A percentile compares a stretch with the other conserved stretches of the same genome.
phyloP scores from a whole-genome alignment of 83 land plant genomes.

The Picea mariana region DNA sequence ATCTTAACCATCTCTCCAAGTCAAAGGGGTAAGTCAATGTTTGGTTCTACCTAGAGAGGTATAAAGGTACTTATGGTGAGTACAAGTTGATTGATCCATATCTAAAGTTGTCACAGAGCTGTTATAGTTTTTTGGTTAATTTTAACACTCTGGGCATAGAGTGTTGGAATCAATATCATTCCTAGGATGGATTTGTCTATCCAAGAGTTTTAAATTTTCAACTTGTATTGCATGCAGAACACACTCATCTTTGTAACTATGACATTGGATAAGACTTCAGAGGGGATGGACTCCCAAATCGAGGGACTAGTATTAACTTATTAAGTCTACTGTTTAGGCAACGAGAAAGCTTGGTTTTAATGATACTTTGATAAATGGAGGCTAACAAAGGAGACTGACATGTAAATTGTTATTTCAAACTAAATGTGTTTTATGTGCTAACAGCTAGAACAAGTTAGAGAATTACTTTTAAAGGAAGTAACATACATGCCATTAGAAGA shows the following conservation, averaged over 20 bases:
- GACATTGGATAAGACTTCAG: background rate
- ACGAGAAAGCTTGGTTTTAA: background rate
- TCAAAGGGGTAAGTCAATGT: no score
- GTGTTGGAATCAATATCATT: background rate
- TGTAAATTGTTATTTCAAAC: no score
- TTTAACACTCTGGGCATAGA: no score
- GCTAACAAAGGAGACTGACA: no score
- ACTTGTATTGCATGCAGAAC: background rate
- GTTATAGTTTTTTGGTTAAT: no score
- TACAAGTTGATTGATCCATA: conserved; percentile 1
- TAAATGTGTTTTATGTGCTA: no score
- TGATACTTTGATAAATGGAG: background rate
- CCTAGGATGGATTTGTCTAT: background rate
- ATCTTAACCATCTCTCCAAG: background rate
- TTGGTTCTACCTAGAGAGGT: background rate
- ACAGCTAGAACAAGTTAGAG: background rate
- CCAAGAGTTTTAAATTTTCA: background rate
- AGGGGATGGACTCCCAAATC: background rate
- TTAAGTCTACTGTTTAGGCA: background rate
- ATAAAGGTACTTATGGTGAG: background rate
- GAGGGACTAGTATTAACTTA: background rate
- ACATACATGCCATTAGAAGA: background rate
- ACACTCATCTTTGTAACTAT: background rate
- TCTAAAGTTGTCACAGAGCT: background rate
- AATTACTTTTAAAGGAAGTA: background rate